These are phyloP conservation scores for Carnegiea gigantea DNA, from an alignment of 179 eudicot genomes.

Conservation along the genomic window DNA sequence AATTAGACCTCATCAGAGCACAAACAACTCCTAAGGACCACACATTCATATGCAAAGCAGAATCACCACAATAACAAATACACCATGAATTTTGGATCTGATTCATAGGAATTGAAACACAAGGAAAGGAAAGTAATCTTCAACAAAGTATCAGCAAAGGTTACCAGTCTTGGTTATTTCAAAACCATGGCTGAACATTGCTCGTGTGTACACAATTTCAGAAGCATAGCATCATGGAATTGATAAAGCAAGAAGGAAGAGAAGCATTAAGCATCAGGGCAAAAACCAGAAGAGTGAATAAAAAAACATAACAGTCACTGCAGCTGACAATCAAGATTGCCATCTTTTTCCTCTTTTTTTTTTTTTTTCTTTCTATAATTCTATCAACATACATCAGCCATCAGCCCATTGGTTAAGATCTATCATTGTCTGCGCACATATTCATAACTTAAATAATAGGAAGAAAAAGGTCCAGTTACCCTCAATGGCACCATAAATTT, in stretches of 20 bases:
- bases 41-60: neutral
- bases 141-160: neutral
- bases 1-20: neutral
- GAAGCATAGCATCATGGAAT: neutral
- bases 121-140: constrained; percentile 1
- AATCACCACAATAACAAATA: neutral
- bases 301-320: neutral
- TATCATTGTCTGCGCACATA: neutral
- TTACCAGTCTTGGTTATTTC: neutral
- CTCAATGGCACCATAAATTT: neutral
- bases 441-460: too few relatives aligned
- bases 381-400: neutral
- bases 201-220: neutral
- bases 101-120: neutral
- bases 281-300: neutral
- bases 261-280: neutral
- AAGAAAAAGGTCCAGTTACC: too few relatives aligned
- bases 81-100: neutral
- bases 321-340: too few relatives aligned
- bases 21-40: neutral
- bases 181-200: neutral
- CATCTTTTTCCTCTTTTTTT: too few relatives aligned
- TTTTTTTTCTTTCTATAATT: too few relatives aligned
- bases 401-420: neutral
- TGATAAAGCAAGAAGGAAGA: neutral